These are phyloP conservation scores for Ligustrum vulgare DNA, from an alignment of 257 asterid species.

Conservation along the genomic window DNA sequence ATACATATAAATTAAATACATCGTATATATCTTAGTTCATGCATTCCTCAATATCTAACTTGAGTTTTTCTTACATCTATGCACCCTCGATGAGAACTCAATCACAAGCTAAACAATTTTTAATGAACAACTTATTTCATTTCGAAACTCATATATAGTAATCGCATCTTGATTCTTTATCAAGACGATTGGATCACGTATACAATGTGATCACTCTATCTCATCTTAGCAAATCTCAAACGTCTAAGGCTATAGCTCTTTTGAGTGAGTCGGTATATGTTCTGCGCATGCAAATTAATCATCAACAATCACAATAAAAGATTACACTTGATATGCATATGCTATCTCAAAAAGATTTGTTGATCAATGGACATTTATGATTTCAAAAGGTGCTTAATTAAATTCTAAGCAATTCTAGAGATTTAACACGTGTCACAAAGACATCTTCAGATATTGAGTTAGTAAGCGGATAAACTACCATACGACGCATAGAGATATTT, in stretches of 20 bases:
- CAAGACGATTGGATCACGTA: not conserved
- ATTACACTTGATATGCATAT: too few species aligned
- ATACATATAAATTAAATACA: not conserved
- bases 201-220: not conserved
- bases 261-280: not conserved
- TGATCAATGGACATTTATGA: too few species aligned
- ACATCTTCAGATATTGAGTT: too few species aligned
- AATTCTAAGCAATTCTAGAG: too few species aligned
- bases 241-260: not conserved
- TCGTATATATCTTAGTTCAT: not conserved
- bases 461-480: too few species aligned
- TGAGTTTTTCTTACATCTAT: not conserved
- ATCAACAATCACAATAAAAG: not conserved
- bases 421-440: too few species aligned
- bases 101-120: not conserved
- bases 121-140: not conserved
- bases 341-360: too few species aligned
- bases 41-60: not conserved
- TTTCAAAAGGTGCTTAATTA: too few species aligned
- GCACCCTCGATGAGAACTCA: not conserved
- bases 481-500: too few species aligned
- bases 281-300: not conserved
- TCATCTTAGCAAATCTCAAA: not conserved
- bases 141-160: not conserved
- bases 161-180: not conserved